A percentile compares a stretch with the other conserved stretches of the same genome.
Evolutionary conservation across 768 basidiomycete genomes (phyloP).

Genomic region (Neoboletus subvelutipes): DNA sequence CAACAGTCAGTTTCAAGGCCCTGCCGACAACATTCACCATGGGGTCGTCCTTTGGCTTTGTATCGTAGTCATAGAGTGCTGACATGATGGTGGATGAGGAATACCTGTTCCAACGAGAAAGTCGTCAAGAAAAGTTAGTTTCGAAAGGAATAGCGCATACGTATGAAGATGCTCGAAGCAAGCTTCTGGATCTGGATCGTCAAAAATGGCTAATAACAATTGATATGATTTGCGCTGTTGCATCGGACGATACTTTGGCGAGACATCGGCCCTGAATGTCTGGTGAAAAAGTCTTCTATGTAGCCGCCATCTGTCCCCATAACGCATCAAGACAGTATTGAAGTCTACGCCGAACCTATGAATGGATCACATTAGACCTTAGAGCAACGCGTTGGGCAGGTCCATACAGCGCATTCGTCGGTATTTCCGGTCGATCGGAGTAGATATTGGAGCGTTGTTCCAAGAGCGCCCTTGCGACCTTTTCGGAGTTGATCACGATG

Average conservation of each 20-base stretch:
- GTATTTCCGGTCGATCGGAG: conserved; percentile 31
- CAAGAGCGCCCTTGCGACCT: conserved; percentile 27
- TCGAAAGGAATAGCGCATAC: neutral
- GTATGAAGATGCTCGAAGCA: conserved; percentile 23
- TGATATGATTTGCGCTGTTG: conserved; percentile 33
- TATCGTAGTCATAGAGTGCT: conserved; percentile 34
- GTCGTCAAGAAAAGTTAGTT: neutral
- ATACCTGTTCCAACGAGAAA: conserved; percentile 14
- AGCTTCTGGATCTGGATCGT: conserved; percentile 20
- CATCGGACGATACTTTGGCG: conserved; percentile 28
- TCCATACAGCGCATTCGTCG: conserved; percentile 20
- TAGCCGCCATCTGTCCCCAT: conserved; percentile 38
- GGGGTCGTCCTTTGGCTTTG: conserved; percentile 27
- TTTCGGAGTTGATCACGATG: conserved; percentile 28
- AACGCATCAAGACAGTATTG: conserved; percentile 33
- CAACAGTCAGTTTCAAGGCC: conserved; percentile 25
- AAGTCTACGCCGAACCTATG: conserved; percentile 35
- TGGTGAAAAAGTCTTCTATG: conserved; percentile 39
- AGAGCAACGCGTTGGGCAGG: neutral
- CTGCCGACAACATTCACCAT: conserved; percentile 27
- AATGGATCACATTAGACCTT: neutral
- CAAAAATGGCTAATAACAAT: conserved; percentile 30
- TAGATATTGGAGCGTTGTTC: conserved; percentile 29
- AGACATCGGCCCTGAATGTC: conserved; percentile 29
- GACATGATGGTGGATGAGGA: conserved; percentile 32